Conservation (phyloP, 176 grass and related monocot genomes). For the Typha latifolia region DNA sequence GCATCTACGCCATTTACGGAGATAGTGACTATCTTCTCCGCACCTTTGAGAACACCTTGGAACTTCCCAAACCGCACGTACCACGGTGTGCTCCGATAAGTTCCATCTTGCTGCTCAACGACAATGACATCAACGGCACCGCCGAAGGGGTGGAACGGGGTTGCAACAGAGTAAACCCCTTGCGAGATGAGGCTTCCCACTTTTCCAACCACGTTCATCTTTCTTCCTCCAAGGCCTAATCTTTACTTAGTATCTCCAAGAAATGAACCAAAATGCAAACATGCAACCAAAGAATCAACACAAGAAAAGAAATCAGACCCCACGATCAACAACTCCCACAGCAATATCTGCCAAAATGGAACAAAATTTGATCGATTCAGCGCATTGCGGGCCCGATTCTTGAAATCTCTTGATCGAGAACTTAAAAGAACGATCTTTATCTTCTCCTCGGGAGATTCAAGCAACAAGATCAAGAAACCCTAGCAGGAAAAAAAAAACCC, state of each 20-base stretch:
- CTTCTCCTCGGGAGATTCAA: neutral
- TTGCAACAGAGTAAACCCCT: slow-evolving; percentile 92
- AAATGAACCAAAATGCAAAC: neutral
- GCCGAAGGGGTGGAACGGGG: slow-evolving; percentile 92
- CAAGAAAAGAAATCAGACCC: no score
- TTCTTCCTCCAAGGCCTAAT: neutral
- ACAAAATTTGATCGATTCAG: no score
- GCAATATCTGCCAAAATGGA: no score
- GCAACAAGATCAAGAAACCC: neutral
- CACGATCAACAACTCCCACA: no score
- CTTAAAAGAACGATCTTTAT: no score
- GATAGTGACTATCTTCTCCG: slow-evolving; percentile 88
- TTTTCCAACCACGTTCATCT: slow-evolving; percentile 87
- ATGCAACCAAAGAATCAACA: no score
- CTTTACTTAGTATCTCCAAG: neutral
- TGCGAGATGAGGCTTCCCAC: slow-evolving; percentile 85
- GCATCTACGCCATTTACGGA: slow-evolving; percentile 78
- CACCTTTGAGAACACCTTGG: slow-evolving; percentile 89
- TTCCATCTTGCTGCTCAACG: slow-evolving; percentile 91
- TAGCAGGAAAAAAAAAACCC: neutral
- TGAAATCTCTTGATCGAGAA: no score
- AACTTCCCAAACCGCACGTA: slow-evolving; percentile 99
- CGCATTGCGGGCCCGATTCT: no score
- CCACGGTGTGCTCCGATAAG: slow-evolving; percentile 92
- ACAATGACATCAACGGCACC: slow-evolving; percentile 90